These are phyloP conservation scores for Roridomyces roridus DNA, from an alignment of 768 basidiomycete genomes.

Conservation along the genomic window DNA sequence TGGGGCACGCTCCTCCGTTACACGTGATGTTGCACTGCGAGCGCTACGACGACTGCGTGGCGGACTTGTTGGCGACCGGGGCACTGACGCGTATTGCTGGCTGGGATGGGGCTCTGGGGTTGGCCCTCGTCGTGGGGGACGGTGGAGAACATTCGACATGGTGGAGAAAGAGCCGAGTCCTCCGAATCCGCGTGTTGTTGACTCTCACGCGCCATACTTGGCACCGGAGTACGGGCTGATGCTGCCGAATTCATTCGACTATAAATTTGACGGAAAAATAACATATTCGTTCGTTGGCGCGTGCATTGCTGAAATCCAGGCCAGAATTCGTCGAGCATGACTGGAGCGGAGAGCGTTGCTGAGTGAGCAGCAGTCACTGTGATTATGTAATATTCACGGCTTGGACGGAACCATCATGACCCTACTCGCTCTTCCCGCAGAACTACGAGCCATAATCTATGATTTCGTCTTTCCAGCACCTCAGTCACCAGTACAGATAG, in stretches of 20 bases:
- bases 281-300: too few relatives aligned
- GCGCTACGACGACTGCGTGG: conserved; percentile 31
- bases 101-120: conserved; percentile 21
- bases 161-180: conserved; percentile 7
- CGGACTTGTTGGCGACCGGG: conserved; percentile 15
- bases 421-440: neutral
- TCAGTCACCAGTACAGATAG: conserved; percentile 1
- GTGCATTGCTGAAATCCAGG: too few relatives aligned
- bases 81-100: conserved; percentile 23
- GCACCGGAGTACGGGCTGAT: too few relatives aligned
- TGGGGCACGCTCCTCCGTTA: conserved; percentile 32
- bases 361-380: too few relatives aligned
- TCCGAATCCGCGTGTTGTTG: neutral
- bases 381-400: too few relatives aligned
- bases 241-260: too few relatives aligned
- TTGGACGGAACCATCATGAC: conserved; percentile 1
- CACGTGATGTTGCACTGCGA: conserved; percentile 32
- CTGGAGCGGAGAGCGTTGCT: too few relatives aligned
- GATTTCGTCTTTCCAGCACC: conserved; percentile 1
- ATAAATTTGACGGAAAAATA: too few relatives aligned
- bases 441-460: neutral
- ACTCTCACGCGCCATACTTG: neutral
- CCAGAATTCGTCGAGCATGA: too few relatives aligned
- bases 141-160: conserved; percentile 8
- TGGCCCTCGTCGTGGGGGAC: conserved; percentile 8